Evolutionary conservation across 2,329 filamentous ascomycete genomes (phyloP).

Genomic region (Colletotrichum spaethianum): DNA sequence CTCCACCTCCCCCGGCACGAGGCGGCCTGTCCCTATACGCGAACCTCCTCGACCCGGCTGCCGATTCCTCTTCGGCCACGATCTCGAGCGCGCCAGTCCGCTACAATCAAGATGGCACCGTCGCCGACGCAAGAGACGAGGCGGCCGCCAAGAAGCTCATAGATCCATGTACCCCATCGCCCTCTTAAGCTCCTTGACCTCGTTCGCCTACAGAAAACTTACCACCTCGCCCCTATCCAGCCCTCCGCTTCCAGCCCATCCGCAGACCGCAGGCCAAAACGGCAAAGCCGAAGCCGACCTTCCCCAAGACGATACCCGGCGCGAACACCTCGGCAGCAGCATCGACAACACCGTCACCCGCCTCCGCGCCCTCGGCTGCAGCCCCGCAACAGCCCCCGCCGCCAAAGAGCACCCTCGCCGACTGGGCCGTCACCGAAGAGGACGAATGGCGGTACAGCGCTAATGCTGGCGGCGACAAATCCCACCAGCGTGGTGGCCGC

Average conservation of each 20-base stretch:
- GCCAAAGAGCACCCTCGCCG: conserved; percentile 79
- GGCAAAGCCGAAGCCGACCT: conserved; percentile 71
- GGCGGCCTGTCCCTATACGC: conserved; percentile 83
- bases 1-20: conserved; percentile 58
- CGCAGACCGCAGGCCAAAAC: conserved; percentile 78
- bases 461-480: conserved; percentile 63
- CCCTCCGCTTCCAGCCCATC: conserved; percentile 89
- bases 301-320: conserved; percentile 61
- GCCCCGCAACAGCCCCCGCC: conserved; percentile 57
- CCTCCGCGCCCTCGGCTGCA: conserved; percentile 52
- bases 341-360: conserved; percentile 52
- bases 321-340: conserved; percentile 50
- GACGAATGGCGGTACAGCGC: conserved; percentile 81
- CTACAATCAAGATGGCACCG: conserved; percentile 71
- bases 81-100: conserved; percentile 83
- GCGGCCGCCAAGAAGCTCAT: conserved; percentile 72
- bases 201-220: conserved; percentile 47
- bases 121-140: conserved; percentile 62
- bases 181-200: conserved; percentile 13
- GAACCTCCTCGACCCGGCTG: conserved; percentile 79
- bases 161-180: conserved; percentile 54
- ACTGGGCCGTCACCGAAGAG: conserved; percentile 84
- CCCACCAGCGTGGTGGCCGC: conserved; percentile 82
- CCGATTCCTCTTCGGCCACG: conserved; percentile 64
- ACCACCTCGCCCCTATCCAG: conserved; percentile 50